Base-by-base conservation (phyloP, 768 basidiomycete species). In the Crassisporium funariophilum region DNA sequence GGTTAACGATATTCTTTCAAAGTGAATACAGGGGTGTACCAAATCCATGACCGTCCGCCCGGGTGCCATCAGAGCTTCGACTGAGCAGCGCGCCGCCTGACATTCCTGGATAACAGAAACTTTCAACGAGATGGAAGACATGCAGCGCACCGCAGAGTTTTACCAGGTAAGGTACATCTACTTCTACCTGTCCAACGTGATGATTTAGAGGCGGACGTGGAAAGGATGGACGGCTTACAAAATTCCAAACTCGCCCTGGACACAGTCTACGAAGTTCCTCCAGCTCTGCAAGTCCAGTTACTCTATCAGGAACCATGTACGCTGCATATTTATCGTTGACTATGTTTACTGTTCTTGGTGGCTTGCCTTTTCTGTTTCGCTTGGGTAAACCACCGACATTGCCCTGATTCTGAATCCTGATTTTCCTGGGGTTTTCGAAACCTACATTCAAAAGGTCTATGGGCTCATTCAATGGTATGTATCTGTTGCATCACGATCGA, bases 361-460 rank as follows among this genome's bases (percentile, higher is more conserved):
- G 50, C 49, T 4, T 27, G 48, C 15, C 46, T 50, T 29, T 51
- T 59, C 35, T 44, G 38, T 45, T 39, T 21, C 46, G 46, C 38
- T 50, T 65, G 24, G 52, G 49, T 34, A 73, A 56, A 1, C 70
- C 71, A 12, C 71, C 73, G 22, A 64, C 49, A 50, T 81, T 80
- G 10, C 77, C 75, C 38, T 74, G 72, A 16, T 68, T 50, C 49
- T 76, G 71, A 3, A 74, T 61, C 35, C 71, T 72, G 11, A 88
- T 67, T 58, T 88, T 87, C 5, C 91, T 80, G n/a, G 93, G 93
- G 59, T 97, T 97, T 62, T 98, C 93, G 55, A 98, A 98, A 1
- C 91, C 91, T 4, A 98, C 91, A 57, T 97, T 97, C 6, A 98
- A 72, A 1, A 98, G 70, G 60, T 98, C 95, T 41, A 98, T 91